Percentiles rank a stretch among this genome's conserved stretches.
Conservation (phyloP, 306 rosid species). For the Medicago ruthenica region DNA sequence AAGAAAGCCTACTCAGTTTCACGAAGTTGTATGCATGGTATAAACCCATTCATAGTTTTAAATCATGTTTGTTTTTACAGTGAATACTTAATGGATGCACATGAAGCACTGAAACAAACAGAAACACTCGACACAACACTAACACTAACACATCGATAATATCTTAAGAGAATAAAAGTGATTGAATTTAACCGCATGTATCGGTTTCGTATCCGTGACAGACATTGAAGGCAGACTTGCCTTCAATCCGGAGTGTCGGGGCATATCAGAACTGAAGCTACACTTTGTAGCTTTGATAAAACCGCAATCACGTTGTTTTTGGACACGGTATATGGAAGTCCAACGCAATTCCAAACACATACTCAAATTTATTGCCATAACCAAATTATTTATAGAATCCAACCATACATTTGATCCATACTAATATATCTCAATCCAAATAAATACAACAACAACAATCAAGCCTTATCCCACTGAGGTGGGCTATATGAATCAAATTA, state of each 20-base stretch:
- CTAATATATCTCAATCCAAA: neutral
- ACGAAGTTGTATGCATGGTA: neutral
- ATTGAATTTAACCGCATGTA: neutral
- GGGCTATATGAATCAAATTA: no score
- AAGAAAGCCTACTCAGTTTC: slow-evolving; percentile 12
- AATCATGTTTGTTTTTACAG: neutral
- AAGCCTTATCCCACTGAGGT: no score
- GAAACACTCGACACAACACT: neutral
- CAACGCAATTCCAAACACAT: neutral
- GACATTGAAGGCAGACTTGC: no score
- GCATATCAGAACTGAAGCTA: neutral
- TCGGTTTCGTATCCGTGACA: neutral
- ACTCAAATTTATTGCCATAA: neutral
- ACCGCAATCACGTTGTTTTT: neutral
- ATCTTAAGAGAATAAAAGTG: neutral
- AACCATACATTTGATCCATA: slow-evolving; percentile 22
- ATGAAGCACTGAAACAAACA: neutral
- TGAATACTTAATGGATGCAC: neutral
- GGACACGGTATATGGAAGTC: neutral
- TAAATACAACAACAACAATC: no score
- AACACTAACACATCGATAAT: neutral
- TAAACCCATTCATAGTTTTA: neutral
- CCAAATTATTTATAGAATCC: slow-evolving; percentile 2
- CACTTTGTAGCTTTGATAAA: neutral
- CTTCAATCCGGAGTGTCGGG: neutral